A percentile compares a stretch with the other conserved stretches of the same genome.
Conservation (phyloP, 345 rosid genomes). For the Eucalyptus polybractea region DNA sequence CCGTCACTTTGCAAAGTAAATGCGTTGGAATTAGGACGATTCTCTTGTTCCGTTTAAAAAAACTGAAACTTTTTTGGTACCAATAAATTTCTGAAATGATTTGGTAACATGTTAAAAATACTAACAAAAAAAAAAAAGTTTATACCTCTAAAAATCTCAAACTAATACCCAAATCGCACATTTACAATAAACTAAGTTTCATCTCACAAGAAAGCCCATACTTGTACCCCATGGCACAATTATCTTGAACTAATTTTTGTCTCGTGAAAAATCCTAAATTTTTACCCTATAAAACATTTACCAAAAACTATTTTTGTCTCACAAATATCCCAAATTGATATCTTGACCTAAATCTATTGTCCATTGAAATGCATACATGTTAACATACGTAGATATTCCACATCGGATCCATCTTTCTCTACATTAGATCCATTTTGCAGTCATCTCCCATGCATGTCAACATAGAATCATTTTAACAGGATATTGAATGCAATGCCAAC, state of each 20-base stretch:
- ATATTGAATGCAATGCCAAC: neutral
- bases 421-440: neutral
- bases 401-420: accelerated
- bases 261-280: accelerated
- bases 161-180: neutral
- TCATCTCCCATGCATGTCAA: accelerated
- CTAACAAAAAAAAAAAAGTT: too few species aligned
- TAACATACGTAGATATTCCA: neutral
- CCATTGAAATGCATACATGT: neutral
- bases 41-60: too few species aligned
- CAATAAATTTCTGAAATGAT: too few species aligned
- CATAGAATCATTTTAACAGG: neutral
- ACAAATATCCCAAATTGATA: neutral
- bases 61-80: too few species aligned
- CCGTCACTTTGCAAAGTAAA: too few species aligned
- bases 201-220: neutral
- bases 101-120: too few species aligned
- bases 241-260: accelerated
- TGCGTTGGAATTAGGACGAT: too few species aligned
- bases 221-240: accelerated
- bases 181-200: neutral
- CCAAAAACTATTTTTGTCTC: neutral
- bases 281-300: neutral
- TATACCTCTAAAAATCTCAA: too few species aligned
- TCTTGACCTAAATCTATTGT: neutral